These are phyloP conservation scores for Sordariomycetes sp. DNA, from an alignment of 2,329 filamentous ascomycete species.

Conservation along the genomic window DNA sequence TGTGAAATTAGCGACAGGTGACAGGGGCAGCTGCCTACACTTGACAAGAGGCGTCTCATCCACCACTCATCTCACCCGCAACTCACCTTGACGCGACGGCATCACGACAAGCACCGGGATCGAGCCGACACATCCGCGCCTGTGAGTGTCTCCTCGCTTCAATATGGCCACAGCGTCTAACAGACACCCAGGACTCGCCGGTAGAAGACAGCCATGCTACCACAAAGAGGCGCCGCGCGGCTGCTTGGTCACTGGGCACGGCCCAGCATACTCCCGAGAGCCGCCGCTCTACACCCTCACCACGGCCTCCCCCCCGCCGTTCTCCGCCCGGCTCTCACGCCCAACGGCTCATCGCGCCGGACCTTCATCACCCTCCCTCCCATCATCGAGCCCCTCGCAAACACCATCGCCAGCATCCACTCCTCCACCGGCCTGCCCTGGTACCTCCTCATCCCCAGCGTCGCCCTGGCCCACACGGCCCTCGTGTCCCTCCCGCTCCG, in stretches of 20 bases:
- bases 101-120: too few relatives aligned
- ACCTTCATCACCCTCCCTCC: background rate
- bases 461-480: constrained; percentile 31
- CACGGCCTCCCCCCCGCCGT: background rate
- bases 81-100: too few relatives aligned
- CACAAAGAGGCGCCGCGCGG: background rate
- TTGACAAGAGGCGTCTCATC: background rate
- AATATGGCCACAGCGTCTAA: background rate
- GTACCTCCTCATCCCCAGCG: constrained; percentile 39
- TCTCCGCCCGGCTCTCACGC: background rate
- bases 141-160: background rate
- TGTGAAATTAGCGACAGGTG: background rate
- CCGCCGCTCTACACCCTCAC: background rate
- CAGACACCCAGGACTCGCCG: background rate
- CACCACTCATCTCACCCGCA: background rate
- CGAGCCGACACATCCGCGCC: background rate
- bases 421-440: constrained; percentile 29
- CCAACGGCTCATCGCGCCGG: background rate
- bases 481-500: constrained; percentile 31
- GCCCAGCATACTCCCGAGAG: background rate
- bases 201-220: background rate
- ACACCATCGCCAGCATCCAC: constrained; percentile 30
- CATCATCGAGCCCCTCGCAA: constrained; percentile 23
- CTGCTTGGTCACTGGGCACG: background rate
- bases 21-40: background rate